Base-by-base conservation (phyloP, 2,329 filamentous ascomycete species). In the Cylindrodendrum hubeiense region DNA sequence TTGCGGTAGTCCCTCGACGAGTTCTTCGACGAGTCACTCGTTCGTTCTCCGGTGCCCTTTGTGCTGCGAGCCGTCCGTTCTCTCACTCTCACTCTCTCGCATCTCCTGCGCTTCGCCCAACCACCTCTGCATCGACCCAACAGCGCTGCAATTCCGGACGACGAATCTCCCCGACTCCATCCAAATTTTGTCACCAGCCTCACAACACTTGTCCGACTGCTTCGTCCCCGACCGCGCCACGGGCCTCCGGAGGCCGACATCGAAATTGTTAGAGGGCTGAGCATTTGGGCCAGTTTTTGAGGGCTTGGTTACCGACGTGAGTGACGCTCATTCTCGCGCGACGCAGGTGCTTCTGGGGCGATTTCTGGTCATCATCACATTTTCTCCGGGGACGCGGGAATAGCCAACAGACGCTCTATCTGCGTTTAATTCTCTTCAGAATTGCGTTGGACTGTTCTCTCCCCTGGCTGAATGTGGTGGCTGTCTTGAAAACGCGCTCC, bases 181-280 rank as follows among this genome's bases (percentile, higher is more conserved):
- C 43, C 54, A 54, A 59, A 67, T 60, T 43, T 49, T 41, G 57
- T 67, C 69, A 58, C 63, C 53, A 34, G 41, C 26, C 62, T 43
- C 58, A 66, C 63, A 52, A 37, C 46, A 62, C 60, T 47, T 30
- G 54, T 26, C 59, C 60, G 67, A 66, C 64, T 67, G 61, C 57
- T 60, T 70, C 68, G 63, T 61, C 61, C 59, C 57, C 59, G 62
- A 67, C 54, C 46, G 49, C 53, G 66, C 58, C 58, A 44, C 41
- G 65, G 70, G 70, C 72, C 75, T 74, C 63, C 47, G 63, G 66
- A 66, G 74, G 75, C 71, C 71, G 61, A 73, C 59, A 65, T 62
- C 63, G 60, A 30, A 70, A 76, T 72, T 66, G 63, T 69, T 67
- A 68, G 70, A 75, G 71, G 71, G 66, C 68, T 66, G 71, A 67